These are phyloP conservation scores for Metschnikowia borealis DNA, from an alignment of 805 yeast genomes.

Conservation along the genomic window DNA sequence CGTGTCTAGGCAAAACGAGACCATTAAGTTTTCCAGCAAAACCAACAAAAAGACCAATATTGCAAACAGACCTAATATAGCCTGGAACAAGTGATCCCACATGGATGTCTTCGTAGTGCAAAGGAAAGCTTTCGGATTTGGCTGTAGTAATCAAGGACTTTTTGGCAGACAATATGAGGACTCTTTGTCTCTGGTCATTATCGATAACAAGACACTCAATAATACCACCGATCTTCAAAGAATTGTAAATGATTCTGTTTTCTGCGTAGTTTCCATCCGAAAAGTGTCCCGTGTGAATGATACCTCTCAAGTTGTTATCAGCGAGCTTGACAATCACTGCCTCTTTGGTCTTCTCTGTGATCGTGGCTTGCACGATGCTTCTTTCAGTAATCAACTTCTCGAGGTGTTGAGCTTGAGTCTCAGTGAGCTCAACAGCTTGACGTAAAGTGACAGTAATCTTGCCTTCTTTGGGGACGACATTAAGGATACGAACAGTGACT, in stretches of 20 bases:
- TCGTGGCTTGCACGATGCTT: slow-evolving; percentile 52
- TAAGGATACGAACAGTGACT: slow-evolving; percentile 60
- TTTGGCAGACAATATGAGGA: slow-evolving; percentile 63
- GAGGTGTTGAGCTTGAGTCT: slow-evolving; percentile 44
- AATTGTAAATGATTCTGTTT: slow-evolving; percentile 61
- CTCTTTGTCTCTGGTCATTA: slow-evolving; percentile 56
- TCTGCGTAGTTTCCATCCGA: slow-evolving; percentile 75
- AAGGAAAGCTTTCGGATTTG: slow-evolving; percentile 50
- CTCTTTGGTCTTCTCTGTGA: slow-evolving; percentile 75
- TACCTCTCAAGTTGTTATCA: slow-evolving; percentile 55
- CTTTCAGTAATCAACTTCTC: slow-evolving; percentile 54
- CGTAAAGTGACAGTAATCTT: slow-evolving; percentile 73
- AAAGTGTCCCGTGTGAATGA: slow-evolving; percentile 68
- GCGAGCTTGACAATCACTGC: slow-evolving; percentile 61
- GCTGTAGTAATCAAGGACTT: slow-evolving; percentile 65
- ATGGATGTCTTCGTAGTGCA: slow-evolving; percentile 52
- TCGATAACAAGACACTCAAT: slow-evolving; percentile 64
- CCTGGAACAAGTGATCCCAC: slow-evolving; percentile 58
- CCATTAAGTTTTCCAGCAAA: slow-evolving; percentile 83
- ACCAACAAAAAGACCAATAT: slow-evolving; percentile 75
- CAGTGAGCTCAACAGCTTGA: slow-evolving; percentile 51
- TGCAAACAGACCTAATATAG: slow-evolving; percentile 72
- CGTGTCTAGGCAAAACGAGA: slow-evolving; percentile 70
- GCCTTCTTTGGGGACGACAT: slow-evolving; percentile 48
- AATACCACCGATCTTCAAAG: slow-evolving; percentile 56